Percentiles rank a stretch among this genome's conserved stretches.
phyloP scores from a whole-genome alignment of 306 rosid species.

The Rosa lucieae region DNA sequence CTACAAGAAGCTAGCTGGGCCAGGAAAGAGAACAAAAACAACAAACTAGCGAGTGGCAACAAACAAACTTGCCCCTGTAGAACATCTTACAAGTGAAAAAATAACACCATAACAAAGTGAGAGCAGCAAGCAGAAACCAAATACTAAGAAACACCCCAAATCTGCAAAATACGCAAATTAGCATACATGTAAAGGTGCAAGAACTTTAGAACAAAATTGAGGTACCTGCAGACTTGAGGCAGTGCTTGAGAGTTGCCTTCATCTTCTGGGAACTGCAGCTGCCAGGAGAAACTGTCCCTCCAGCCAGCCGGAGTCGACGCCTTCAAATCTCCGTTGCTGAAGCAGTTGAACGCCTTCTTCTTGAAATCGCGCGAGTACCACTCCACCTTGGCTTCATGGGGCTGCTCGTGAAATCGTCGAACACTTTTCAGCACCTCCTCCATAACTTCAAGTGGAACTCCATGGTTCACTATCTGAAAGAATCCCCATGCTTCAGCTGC shows the following conservation, averaged over 20 bases:
- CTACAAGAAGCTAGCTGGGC: too few species aligned
- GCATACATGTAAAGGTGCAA: not conserved
- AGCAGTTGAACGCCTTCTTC: constrained; percentile 29
- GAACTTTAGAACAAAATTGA: not conserved
- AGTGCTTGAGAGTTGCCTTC: not conserved
- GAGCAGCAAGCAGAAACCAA: too few species aligned
- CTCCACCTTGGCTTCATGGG: constrained; percentile 37
- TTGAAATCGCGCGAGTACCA: constrained; percentile 39
- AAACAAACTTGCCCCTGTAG: too few species aligned
- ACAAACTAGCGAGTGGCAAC: too few species aligned
- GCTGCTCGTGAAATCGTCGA: constrained; percentile 51
- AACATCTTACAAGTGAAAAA: too few species aligned
- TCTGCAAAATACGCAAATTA: too few species aligned
- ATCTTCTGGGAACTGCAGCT: not conserved
- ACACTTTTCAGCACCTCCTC: constrained; percentile 32
- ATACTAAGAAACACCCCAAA: too few species aligned
- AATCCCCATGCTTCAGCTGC: constrained; percentile 60
- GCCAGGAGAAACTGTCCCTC: constrained; percentile 26
- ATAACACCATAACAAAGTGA: too few species aligned
- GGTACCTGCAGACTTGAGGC: constrained; percentile 27
- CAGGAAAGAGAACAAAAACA: too few species aligned
- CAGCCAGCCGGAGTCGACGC: constrained; percentile 24
- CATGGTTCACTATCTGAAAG: constrained; percentile 61
- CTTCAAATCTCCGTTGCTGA: constrained; percentile 45
- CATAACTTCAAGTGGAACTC: constrained; percentile 32